phyloP scores from a whole-genome alignment of 192 early-diverging fungal genomes.

The Polychytrium aggregatum region DNA sequence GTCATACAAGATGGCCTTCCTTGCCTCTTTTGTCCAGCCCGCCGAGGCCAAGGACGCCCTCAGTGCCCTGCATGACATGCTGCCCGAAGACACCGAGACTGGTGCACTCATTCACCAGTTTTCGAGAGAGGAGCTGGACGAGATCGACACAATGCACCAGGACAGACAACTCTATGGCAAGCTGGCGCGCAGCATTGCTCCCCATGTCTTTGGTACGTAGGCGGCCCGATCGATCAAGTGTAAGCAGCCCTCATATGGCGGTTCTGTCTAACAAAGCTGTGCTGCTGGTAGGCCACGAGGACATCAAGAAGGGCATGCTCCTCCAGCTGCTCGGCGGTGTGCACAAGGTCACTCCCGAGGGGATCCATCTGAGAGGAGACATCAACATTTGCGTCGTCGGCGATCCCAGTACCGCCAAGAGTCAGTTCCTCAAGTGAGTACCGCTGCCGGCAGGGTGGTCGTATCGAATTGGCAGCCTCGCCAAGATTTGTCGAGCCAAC shows the following conservation, averaged over 20 bases:
- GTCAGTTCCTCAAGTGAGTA: conserved; percentile 81
- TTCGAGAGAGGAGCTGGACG: conserved; percentile 61
- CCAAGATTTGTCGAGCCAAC: too few species aligned
- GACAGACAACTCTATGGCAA: conserved; percentile 60
- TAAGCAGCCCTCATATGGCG: too few species aligned
- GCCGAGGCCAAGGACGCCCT: conserved; percentile 30
- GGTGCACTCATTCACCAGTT: conserved; percentile 44
- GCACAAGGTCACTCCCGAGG: conserved; percentile 84
- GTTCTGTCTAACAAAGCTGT: too few species aligned
- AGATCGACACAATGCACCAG: conserved; percentile 58
- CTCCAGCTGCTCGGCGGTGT: conserved; percentile 93
- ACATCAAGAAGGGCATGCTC: conserved; percentile 89
- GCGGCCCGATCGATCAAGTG: too few species aligned
- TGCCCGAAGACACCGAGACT: conserved; percentile 49
- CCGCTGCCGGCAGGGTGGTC: too few species aligned
- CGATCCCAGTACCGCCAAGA: conserved; percentile 90
- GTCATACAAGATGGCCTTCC: conserved; percentile 85
- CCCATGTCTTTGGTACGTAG: conserved; percentile 72
- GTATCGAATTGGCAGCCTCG: too few species aligned
- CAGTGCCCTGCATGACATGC: conserved; percentile 46
- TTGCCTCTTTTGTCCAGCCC: conserved; percentile 70
- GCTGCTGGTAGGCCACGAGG: conserved; percentile 66
- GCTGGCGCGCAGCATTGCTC: conserved; percentile 73
- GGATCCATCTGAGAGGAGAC: conserved; percentile 90
- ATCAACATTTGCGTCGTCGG: conserved; percentile 97